Evolutionary conservation across 2,329 filamentous ascomycete genomes (phyloP).

Genomic region (Emergomyces orientalis): DNA sequence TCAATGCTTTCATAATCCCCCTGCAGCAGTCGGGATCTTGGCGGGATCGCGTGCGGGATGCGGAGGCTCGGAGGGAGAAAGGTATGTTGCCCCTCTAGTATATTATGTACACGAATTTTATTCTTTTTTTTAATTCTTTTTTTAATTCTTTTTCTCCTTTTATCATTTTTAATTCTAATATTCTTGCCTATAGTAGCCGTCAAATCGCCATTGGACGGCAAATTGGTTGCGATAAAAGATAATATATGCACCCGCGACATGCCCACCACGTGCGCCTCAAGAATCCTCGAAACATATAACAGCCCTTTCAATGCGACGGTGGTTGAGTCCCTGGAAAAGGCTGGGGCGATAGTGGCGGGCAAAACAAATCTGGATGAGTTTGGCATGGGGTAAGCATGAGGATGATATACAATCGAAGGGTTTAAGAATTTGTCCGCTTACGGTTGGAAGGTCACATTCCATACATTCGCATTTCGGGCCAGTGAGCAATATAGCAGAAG

Average conservation of each 20-base stretch:
- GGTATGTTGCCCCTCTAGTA: conserved; percentile 20
- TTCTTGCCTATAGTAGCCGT: conserved; percentile 1
- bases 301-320: conserved; percentile 80
- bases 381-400: conserved; percentile 59
- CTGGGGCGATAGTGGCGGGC: conserved; percentile 56
- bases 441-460: conserved; percentile 52
- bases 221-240: conserved; percentile 60
- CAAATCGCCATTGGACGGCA: conserved; percentile 35
- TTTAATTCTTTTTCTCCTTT: no score
- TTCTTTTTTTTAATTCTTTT: no score
- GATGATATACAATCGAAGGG: background rate
- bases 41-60: conserved; percentile 30
- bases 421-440: background rate
- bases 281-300: conserved; percentile 57
- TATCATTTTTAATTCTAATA: no score
- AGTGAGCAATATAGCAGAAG: conserved; percentile 45
- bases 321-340: conserved; percentile 54
- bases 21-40: conserved; percentile 27
- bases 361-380: conserved; percentile 96
- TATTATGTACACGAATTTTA: background rate
- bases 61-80: conserved; percentile 28
- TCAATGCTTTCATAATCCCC: conserved; percentile 37
- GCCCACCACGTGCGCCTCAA: conserved; percentile 77
- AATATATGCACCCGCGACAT: conserved; percentile 59
- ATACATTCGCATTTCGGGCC: conserved; percentile 57